These are phyloP conservation scores for Blastobotrys robertii DNA, from an alignment of 805 yeast species.

Conservation along the genomic window DNA sequence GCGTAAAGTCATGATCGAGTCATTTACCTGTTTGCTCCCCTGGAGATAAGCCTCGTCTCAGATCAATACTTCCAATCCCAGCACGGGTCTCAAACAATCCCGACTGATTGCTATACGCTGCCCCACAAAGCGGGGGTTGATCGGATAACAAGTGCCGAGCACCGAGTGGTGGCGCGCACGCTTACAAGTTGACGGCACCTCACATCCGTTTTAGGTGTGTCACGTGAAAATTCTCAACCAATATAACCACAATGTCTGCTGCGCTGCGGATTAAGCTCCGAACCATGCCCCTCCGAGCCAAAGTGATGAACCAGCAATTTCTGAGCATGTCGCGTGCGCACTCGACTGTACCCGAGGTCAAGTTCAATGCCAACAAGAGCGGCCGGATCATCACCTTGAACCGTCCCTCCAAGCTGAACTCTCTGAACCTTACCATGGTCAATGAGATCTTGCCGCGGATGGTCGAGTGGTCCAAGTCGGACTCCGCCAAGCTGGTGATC, in stretches of 20 bases:
- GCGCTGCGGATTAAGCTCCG: conserved; percentile 1
- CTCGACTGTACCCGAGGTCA: conserved; percentile 36
- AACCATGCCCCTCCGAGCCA: not conserved
- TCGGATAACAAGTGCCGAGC: conserved; percentile 5
- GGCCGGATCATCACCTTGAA: conserved; percentile 70
- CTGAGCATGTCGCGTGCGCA: not conserved
- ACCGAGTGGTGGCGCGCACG: not conserved
- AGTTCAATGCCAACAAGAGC: conserved; percentile 50
- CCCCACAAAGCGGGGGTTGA: conserved; percentile 1
- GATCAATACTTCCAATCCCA: too few species aligned
- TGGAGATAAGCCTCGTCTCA: too few species aligned
- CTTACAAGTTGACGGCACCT: not conserved
- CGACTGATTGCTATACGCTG: too few species aligned
- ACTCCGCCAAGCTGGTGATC: conserved; percentile 52
- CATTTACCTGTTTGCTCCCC: too few species aligned
- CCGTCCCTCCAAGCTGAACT: conserved; percentile 76
- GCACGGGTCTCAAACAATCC: too few species aligned
- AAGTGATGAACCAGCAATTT: not conserved
- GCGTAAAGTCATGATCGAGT: too few species aligned
- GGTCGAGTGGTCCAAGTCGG: conserved; percentile 64
- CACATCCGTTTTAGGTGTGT: conserved; percentile 22
- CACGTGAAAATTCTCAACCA: conserved; percentile 13
- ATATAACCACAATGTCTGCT: conserved; percentile 19
- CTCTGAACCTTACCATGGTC: conserved; percentile 71
- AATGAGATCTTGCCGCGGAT: conserved; percentile 60